Evolutionary conservation across 2,329 filamentous ascomycete genomes (phyloP), one percentile per base, ranked within the genome.

Genomic region (Xylaria multiplex): DNA sequence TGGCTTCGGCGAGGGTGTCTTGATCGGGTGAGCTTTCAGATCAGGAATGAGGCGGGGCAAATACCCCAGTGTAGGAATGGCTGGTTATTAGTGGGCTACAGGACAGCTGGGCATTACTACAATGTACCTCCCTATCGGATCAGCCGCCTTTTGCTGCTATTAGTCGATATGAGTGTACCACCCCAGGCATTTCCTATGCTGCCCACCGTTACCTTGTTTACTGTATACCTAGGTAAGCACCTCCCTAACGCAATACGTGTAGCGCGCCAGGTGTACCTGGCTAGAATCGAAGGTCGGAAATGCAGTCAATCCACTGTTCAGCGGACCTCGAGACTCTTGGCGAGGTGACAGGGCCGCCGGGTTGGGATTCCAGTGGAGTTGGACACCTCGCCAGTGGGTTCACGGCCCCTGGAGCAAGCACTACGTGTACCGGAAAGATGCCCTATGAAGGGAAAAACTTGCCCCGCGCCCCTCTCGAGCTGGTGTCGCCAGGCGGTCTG

Each of bases 401-500:
- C 63, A 42, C 24, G 40, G 48, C 62, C 52, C 62, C 63, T 60
- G 50, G 53, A 59, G 43, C 54, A 64, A 27, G 49, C 65, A 54
- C 58, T 63, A 67, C 52, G 62, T 59, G 56, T 66, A 63, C 59
- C 50, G 46, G 59, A 61, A 59, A 49, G 56, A 62, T 53, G 53
- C 60, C 53, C 64, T 67, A 65, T 55, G 42, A 65, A 40, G 49
- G 59, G 52, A 32, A 66, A 62, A 60, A 62, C 27, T 32, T 59
- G 55, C 60, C 66, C 63, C 65, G 62, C 63, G 68, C 59, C 68
- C 66, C 66, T 70, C 68, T 37, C 61, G 43, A 66, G 60, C 66
- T 64, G 57, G 35, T 67, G 59, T 55, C 19, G 52, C 52, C 63
- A 68, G 68, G 68, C 68, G 68, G 68, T 70, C 68, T 68, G 68